Conservation (phyloP, 139 green algal genomes). For the Closterium sp. region DNA sequence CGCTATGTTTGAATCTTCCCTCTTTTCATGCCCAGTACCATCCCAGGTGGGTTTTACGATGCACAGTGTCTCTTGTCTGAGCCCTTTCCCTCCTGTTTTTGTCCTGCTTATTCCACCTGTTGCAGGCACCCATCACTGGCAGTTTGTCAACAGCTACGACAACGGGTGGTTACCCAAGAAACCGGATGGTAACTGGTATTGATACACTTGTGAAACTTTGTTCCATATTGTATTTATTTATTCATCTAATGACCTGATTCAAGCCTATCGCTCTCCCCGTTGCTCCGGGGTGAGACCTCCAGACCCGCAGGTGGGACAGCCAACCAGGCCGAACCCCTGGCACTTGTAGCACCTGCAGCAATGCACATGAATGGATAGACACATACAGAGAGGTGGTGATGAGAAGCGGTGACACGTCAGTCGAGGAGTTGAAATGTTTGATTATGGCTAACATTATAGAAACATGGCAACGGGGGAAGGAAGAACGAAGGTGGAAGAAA, state of each 20-base stretch:
- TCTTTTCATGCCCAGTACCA: background rate
- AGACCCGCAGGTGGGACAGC: conserved; percentile 49
- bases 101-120: no score
- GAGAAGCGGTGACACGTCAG: background rate
- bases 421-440: no score
- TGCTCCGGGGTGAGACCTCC: conserved; percentile 55
- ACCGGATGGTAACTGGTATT: background rate
- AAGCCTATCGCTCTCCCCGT: conserved; percentile 41
- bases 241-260: no score
- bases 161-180: background rate
- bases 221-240: background rate
- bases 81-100: no score
- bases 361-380: background rate
- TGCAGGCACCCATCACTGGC: background rate
- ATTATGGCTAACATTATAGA: no score
- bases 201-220: background rate
- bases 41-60: no score
- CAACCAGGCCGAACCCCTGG: conserved; percentile 59
- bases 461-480: background rate
- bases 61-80: no score
- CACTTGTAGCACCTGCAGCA: conserved; percentile 58
- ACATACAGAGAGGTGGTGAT: background rate
- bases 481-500: background rate
- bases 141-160: background rate
- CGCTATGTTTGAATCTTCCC: background rate